phyloP scores from a whole-genome alignment of 1,284 basidiomycete genomes.

The Schizopora paradoxa region DNA sequence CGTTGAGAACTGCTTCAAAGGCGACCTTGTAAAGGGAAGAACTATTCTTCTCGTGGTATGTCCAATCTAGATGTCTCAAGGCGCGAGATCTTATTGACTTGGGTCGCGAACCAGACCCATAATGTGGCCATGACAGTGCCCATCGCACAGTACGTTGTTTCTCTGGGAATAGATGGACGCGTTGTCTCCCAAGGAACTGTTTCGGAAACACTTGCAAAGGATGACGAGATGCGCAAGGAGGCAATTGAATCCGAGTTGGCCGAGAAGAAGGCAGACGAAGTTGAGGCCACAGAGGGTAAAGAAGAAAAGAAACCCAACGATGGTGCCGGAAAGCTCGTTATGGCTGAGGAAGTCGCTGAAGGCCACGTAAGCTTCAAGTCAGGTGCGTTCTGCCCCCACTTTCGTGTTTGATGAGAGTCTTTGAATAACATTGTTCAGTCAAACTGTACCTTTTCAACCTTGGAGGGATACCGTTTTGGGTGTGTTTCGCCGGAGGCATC shows the following conservation, averaged over 20 bases:
- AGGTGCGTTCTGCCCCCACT: conserved; percentile 26
- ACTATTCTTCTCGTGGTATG: conserved; percentile 71
- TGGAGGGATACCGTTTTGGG: conserved; percentile 40
- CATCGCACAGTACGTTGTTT: conserved; percentile 59
- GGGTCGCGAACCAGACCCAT: conserved; percentile 46
- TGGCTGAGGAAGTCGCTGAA: conserved; percentile 54
- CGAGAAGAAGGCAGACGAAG: conserved; percentile 36
- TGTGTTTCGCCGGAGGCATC: conserved; percentile 27
- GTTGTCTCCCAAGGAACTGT: conserved; percentile 45
- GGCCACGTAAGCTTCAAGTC: conserved; percentile 49
- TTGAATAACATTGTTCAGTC: conserved; percentile 18
- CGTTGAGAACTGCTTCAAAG: conserved; percentile 67
- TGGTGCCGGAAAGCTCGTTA: conserved; percentile 49
- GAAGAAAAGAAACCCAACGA: conserved; percentile 24
- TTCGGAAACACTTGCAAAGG: conserved; percentile 37
- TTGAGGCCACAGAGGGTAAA: conserved; percentile 32
- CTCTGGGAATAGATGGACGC: conserved; percentile 47
- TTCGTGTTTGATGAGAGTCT: neutral
- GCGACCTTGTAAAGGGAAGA: conserved; percentile 61
- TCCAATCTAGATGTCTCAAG: conserved; percentile 11
- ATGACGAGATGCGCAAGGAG: conserved; percentile 37
- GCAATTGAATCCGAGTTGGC: conserved; percentile 35
- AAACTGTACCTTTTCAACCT: conserved; percentile 33
- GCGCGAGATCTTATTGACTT: neutral
- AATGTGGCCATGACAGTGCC: conserved; percentile 62